Evolutionary conservation across 331 rosid genomes (phyloP).

Genomic region (Spiraea crenata): DNA sequence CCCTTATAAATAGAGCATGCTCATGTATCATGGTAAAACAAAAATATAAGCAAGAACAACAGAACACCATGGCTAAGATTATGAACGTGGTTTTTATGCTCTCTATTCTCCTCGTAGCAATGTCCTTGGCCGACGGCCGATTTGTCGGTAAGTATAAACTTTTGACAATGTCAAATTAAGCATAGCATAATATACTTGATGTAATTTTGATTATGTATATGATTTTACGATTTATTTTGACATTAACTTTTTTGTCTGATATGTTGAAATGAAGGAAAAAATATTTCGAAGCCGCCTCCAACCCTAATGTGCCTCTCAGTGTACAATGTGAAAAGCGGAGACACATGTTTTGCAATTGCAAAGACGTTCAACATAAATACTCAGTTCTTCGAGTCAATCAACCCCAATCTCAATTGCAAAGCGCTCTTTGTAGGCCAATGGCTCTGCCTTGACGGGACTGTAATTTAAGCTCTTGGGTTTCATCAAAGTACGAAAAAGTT

Average conservation of each 20-base stretch:
- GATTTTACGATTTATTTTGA: not conserved
- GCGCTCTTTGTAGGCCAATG: conserved; percentile 38
- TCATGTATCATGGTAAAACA: not conserved
- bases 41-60: not conserved
- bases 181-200: too few species aligned
- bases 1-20: conserved; percentile 7
- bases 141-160: not conserved
- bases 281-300: not conserved
- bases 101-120: conserved; percentile 12
- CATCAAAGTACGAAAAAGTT: too few species aligned
- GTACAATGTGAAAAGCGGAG: conserved; percentile 29
- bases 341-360: conserved; percentile 25
- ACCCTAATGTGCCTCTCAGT: conserved; percentile 23
- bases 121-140: conserved; percentile 8
- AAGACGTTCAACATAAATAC: conserved; percentile 17
- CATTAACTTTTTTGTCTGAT: not conserved
- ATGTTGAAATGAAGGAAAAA: conserved; percentile 1
- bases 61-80: conserved; percentile 18
- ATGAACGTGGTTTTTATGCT: conserved; percentile 17
- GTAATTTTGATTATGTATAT: not conserved
- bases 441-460: conserved; percentile 33
- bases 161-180: not conserved
- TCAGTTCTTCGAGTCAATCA: conserved; percentile 17
- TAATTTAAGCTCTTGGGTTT: not conserved
- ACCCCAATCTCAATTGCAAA: conserved; percentile 41